These are phyloP conservation scores for Mycocentrospora acerina DNA, from an alignment of 2,329 filamentous ascomycete species.

Conservation along the genomic window DNA sequence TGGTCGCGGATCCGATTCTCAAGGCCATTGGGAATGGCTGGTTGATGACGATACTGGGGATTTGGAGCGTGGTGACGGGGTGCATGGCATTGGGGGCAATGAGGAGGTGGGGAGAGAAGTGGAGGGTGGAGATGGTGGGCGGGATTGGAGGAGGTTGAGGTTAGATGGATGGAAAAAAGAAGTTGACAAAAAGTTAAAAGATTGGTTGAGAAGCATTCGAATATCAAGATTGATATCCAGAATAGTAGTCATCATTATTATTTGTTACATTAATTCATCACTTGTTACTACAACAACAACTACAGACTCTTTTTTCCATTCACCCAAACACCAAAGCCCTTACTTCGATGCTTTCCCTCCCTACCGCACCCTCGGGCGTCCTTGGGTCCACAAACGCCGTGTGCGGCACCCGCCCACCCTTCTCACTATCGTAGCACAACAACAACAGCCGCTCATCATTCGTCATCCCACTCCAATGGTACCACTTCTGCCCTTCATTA, in stretches of 20 bases:
- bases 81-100: constrained; percentile 60
- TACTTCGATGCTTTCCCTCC: constrained; percentile 87
- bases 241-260: too few relatives aligned
- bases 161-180: too few relatives aligned
- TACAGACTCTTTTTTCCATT: too few relatives aligned
- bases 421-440: constrained; percentile 74
- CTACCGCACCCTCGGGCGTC: constrained; percentile 67
- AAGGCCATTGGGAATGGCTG: constrained; percentile 42
- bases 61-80: constrained; percentile 52
- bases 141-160: constrained; percentile 11
- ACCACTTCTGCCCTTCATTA: constrained; percentile 67
- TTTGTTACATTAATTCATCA: too few relatives aligned
- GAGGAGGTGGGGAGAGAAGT: constrained; percentile 60
- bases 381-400: constrained; percentile 69
- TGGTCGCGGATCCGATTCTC: constrained; percentile 40
- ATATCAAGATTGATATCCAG: too few relatives aligned
- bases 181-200: too few relatives aligned
- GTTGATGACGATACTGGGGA: constrained; percentile 44
- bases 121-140: constrained; percentile 65
- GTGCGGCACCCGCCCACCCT: constrained; percentile 52
- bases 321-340: constrained; percentile 84
- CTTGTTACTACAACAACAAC: too few relatives aligned
- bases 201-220: too few relatives aligned
- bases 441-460: constrained; percentile 71
- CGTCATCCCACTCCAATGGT: constrained; percentile 78